phyloP scores from a whole-genome alignment of 2,329 filamentous ascomycete genomes.

The Westerdykella sp. region DNA sequence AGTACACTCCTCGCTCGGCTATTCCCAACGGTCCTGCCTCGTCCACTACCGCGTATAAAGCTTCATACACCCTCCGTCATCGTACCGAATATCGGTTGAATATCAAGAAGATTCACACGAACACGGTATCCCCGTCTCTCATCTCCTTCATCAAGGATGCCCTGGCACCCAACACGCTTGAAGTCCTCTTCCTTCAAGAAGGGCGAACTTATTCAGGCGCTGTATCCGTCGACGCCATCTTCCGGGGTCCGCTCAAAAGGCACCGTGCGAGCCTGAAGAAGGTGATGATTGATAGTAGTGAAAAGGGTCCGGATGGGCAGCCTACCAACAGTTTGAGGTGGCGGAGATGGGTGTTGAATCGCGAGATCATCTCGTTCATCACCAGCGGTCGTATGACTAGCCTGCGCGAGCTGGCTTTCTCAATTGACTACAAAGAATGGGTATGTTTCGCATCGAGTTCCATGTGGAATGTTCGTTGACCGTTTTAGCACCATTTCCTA shows the following conservation, averaged over 20 bases:
- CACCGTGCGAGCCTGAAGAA: slow-evolving; percentile 67
- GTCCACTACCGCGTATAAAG: slow-evolving; percentile 30
- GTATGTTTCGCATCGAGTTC: slow-evolving; percentile 43
- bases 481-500: slow-evolving; percentile 65
- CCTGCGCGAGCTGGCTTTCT: slow-evolving; percentile 64
- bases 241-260: slow-evolving; percentile 61
- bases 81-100: slow-evolving; percentile 45
- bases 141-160: slow-evolving; percentile 72
- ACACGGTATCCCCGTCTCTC: slow-evolving; percentile 61
- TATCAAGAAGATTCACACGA: slow-evolving; percentile 69
- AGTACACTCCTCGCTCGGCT: slow-evolving; percentile 35
- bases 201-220: slow-evolving; percentile 47
- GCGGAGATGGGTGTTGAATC: slow-evolving; percentile 64
- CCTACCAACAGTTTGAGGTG: slow-evolving; percentile 44
- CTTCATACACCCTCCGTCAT: slow-evolving; percentile 33
- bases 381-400: slow-evolving; percentile 69
- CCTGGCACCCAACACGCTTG: slow-evolving; percentile 70
- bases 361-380: slow-evolving; percentile 65
- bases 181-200: slow-evolving; percentile 73
- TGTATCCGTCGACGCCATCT: slow-evolving; percentile 65
- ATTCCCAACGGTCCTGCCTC: slow-evolving; percentile 29
- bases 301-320: slow-evolving; percentile 44
- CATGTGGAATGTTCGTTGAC: slow-evolving; percentile 1
- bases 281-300: slow-evolving; percentile 66
- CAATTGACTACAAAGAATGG: slow-evolving; percentile 72